Percentiles rank a stretch among this genome's conserved stretches.
Conservation (phyloP, 2,329 filamentous ascomycete species). For the Thelonectria olida region DNA sequence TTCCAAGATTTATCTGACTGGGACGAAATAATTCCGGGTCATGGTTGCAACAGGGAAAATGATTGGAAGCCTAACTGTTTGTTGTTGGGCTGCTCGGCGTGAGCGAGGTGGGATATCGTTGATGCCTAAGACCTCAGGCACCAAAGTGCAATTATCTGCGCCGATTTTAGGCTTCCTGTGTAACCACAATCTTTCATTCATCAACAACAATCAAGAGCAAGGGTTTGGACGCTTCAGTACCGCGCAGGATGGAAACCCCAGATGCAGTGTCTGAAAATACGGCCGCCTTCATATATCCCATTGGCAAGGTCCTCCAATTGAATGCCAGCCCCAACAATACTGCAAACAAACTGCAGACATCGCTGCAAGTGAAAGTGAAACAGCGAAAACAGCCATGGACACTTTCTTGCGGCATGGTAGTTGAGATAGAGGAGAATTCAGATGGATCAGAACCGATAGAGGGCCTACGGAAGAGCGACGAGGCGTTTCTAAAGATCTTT, state of each 20-base stretch:
- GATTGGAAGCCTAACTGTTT: too few species aligned
- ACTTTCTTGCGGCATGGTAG: constrained; percentile 32
- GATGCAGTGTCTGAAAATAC: background rate
- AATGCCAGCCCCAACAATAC: too few species aligned
- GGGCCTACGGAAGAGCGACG: background rate
- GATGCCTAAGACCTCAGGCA: too few species aligned
- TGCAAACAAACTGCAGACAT: too few species aligned
- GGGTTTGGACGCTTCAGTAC: background rate
- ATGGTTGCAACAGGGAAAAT: too few species aligned
- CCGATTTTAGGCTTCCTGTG: background rate
- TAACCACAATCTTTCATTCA: background rate
- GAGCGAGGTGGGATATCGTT: too few species aligned
- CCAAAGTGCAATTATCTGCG: too few species aligned
- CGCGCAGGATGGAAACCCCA: background rate
- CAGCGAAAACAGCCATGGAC: constrained; percentile 1
- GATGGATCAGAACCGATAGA: background rate
- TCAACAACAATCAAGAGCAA: background rate
- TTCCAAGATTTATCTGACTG: too few species aligned
- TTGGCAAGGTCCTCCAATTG: too few species aligned
- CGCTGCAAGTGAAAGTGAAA: background rate
- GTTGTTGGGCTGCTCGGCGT: too few species aligned
- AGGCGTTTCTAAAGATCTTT: constrained; percentile 36
- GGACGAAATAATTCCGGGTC: too few species aligned
- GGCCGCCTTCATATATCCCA: background rate
- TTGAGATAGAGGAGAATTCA: constrained; percentile 31